phyloP scores from a whole-genome alignment of 2,329 filamentous ascomycete species.

The Colletotrichum sp. region DNA sequence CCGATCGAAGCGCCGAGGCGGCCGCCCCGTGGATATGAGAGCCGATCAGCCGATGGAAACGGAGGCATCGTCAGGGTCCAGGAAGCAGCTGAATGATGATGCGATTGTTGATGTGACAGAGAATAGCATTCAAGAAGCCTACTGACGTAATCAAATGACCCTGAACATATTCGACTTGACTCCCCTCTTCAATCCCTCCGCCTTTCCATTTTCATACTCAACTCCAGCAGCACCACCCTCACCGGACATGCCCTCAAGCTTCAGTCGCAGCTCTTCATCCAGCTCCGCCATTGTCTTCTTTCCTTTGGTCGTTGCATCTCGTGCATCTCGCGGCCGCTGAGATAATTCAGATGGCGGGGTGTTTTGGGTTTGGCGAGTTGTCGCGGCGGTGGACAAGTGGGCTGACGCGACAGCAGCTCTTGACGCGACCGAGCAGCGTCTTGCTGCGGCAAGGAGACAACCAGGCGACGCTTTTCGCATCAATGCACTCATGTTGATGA shows the following conservation, averaged over 20 bases:
- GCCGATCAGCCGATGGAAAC: background rate
- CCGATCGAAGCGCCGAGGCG: background rate
- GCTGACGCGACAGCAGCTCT: background rate
- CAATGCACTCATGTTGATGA: background rate
- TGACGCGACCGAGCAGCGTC: background rate
- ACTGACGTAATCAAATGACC: slow-evolving; percentile 53
- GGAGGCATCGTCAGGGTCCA: background rate
- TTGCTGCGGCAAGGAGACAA: background rate
- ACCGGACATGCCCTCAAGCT: slow-evolving; percentile 70
- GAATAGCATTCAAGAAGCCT: background rate
- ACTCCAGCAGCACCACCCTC: slow-evolving; percentile 75
- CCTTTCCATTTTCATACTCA: slow-evolving; percentile 77
- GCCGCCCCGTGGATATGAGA: background rate
- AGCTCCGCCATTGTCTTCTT: slow-evolving; percentile 64
- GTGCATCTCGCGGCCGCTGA: background rate
- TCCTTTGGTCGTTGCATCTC: background rate
- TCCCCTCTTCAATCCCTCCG: slow-evolving; percentile 74
- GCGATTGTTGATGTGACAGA: background rate
- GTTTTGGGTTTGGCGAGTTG: background rate
- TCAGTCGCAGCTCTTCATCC: slow-evolving; percentile 70
- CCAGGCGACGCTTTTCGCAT: background rate
- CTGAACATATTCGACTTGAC: slow-evolving; percentile 82
- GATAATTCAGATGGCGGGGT: background rate
- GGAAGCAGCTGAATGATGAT: background rate
- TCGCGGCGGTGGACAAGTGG: background rate